Percentiles rank a stretch among this genome's conserved stretches.
Conservation (phyloP, 495 filamentous ascomycete species). For the Immersiella caudata region DNA sequence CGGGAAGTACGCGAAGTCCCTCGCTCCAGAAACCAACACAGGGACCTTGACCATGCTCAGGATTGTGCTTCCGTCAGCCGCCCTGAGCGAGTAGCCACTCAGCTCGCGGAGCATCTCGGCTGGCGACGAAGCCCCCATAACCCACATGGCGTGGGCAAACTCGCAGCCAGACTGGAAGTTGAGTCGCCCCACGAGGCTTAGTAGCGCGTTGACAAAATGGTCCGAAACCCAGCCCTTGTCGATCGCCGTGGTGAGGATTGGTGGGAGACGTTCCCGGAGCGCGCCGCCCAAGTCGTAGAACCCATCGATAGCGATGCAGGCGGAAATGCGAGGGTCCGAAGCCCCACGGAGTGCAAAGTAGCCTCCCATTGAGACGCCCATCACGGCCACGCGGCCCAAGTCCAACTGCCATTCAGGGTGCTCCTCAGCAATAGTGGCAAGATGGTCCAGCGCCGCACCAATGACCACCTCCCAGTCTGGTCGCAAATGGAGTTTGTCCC, state of each 20-base stretch:
- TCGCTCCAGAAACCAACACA: too few species aligned
- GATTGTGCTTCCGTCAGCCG: too few species aligned
- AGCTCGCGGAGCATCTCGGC: too few species aligned
- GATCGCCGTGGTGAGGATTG: background rate
- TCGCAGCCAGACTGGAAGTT: conserved; percentile 8
- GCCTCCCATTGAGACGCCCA: background rate
- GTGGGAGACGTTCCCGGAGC: too few species aligned
- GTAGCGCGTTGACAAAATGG: background rate
- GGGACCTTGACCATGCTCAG: too few species aligned
- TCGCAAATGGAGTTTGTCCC: background rate
- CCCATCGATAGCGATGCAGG: background rate
- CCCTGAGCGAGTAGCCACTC: too few species aligned
- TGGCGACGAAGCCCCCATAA: too few species aligned
- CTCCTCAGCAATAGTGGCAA: background rate
- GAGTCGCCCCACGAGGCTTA: background rate
- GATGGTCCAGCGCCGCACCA: background rate
- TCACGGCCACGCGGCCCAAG: background rate
- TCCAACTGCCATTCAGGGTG: background rate
- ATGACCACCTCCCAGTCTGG: conserved; percentile 2
- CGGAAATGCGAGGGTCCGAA: background rate
- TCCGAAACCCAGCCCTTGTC: background rate
- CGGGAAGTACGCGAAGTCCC: too few species aligned
- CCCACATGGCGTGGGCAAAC: background rate
- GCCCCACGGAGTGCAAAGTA: conserved; percentile 4
- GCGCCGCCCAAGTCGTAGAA: background rate